A percentile compares a stretch with the other conserved stretches of the same genome.
Conservation (phyloP, 1,284 basidiomycete species). For the Tausonia pullulans region DNA sequence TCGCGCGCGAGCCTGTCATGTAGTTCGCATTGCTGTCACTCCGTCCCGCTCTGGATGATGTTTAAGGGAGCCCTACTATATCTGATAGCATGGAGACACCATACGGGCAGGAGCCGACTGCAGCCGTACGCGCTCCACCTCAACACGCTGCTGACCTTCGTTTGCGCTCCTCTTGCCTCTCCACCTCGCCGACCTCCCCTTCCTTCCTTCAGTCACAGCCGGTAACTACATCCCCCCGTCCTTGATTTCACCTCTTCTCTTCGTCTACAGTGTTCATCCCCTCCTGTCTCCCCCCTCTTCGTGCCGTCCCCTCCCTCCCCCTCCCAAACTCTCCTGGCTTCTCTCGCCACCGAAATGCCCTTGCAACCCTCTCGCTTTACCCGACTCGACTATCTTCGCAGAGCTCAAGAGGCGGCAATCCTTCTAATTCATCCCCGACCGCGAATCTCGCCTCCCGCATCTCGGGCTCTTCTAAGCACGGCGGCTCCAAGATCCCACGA, state of each 20-base stretch:
- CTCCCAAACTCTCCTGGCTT: not conserved
- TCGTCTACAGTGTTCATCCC: slow-evolving; percentile 2
- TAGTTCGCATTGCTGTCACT: too few relatives aligned
- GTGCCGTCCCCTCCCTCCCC: too few relatives aligned
- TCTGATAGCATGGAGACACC: not conserved
- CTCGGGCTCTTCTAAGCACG: too few relatives aligned
- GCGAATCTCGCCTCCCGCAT: too few relatives aligned
- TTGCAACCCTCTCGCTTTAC: not conserved
- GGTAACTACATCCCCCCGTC: not conserved
- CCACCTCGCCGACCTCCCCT: not conserved
- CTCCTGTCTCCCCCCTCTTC: not conserved
- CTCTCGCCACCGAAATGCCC: not conserved
- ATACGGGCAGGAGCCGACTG: not conserved
- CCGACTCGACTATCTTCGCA: not conserved
- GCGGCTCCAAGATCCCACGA: too few relatives aligned
- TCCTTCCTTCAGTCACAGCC: not conserved
- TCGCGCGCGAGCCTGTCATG: too few relatives aligned
- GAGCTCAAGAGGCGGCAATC: not conserved
- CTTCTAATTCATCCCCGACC: not conserved
- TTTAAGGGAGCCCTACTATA: not conserved
- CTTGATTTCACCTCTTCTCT: slow-evolving; percentile 2
- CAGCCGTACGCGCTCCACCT: not conserved
- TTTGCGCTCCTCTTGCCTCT: not conserved
- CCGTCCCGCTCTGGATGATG: not conserved
- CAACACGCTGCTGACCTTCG: too few relatives aligned